These are phyloP conservation scores for Ophiostoma fasciatum DNA, from an alignment of 2,329 filamentous ascomycete species.

Conservation along the genomic window DNA sequence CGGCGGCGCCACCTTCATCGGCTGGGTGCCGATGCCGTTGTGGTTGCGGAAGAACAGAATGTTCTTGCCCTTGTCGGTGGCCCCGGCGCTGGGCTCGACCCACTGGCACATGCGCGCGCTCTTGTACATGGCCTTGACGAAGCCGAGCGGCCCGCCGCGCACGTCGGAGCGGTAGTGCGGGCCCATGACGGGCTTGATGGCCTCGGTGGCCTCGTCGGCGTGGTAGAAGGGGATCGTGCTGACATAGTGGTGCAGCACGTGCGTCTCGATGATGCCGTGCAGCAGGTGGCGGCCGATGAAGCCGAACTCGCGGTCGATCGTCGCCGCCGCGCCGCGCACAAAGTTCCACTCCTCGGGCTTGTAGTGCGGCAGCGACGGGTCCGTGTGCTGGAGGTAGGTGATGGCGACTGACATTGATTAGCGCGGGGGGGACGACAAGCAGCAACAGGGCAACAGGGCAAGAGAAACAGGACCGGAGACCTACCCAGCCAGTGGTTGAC, in stretches of 20 bases:
- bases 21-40: conserved; percentile 62
- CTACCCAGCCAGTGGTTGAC: conserved; percentile 98
- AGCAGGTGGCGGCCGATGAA: conserved; percentile 81
- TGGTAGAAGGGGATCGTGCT: conserved; percentile 58
- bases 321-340: conserved; percentile 79
- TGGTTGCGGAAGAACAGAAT: conserved; percentile 92
- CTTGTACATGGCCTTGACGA: conserved; percentile 70
- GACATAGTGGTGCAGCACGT: conserved; percentile 94
- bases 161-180: conserved; percentile 81
- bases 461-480: conserved; percentile 20
- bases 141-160: conserved; percentile 62
- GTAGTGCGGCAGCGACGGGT: conserved; percentile 87
- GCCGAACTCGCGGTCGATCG: conserved; percentile 91
- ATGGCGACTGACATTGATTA: conserved; percentile 55
- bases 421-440: neutral
- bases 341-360: conserved; percentile 75
- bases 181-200: conserved; percentile 72
- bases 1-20: conserved; percentile 13
- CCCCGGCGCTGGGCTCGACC: conserved; percentile 82
- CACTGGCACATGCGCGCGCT: conserved; percentile 84
- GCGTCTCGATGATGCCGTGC: conserved; percentile 92
- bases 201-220: conserved; percentile 15
- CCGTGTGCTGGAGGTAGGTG: conserved; percentile 92
- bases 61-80: conserved; percentile 64
- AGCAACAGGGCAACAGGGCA: neutral